Evolutionary conservation across 2,329 filamentous ascomycete species (phyloP).

Genomic region (Botrytis elliptica): DNA sequence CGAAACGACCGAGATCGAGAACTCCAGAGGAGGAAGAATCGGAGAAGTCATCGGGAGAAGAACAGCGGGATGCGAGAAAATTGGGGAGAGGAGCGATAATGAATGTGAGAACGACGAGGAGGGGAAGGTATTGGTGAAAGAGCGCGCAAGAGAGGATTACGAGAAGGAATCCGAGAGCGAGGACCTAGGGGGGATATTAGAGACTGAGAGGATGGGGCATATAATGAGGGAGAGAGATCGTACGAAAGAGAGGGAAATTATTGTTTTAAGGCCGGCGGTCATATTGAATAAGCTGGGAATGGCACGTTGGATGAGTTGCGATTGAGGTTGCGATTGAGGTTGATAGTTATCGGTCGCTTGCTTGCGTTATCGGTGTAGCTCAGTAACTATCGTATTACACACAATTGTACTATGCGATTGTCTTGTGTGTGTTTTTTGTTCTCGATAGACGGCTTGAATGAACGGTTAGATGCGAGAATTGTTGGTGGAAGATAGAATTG

Average conservation of each 20-base stretch:
- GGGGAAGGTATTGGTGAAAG: conserved; percentile 90
- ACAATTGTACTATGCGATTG: not conserved
- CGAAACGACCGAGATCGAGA: conserved; percentile 90
- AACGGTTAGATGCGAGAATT: not conserved
- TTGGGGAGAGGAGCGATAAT: conserved; percentile 91
- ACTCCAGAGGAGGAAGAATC: conserved; percentile 77
- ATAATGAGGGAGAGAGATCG: conserved; percentile 34
- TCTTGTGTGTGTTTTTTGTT: not conserved
- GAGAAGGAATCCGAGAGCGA: conserved; percentile 97
- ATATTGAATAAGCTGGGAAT: conserved; percentile 38
- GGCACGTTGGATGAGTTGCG: conserved; percentile 4
- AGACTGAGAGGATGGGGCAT: not conserved
- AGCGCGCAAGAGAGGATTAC: conserved; percentile 97
- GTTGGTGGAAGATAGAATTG: not conserved
- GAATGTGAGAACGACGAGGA: conserved; percentile 95
- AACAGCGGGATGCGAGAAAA: conserved; percentile 87
- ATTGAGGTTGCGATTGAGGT: not conserved
- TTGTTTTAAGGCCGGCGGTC: conserved; percentile 94
- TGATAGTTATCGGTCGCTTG: not conserved
- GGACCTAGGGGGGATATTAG: conserved; percentile 55
- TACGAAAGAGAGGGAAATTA: conserved; percentile 97
- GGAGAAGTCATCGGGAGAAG: conserved; percentile 86
- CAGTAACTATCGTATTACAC: not conserved
- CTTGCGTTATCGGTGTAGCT: not conserved
- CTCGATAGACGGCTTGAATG: not conserved